These are phyloP conservation scores for Aspergillus floridensis DNA, from an alignment of 2,329 filamentous ascomycete genomes.

Conservation along the genomic window DNA sequence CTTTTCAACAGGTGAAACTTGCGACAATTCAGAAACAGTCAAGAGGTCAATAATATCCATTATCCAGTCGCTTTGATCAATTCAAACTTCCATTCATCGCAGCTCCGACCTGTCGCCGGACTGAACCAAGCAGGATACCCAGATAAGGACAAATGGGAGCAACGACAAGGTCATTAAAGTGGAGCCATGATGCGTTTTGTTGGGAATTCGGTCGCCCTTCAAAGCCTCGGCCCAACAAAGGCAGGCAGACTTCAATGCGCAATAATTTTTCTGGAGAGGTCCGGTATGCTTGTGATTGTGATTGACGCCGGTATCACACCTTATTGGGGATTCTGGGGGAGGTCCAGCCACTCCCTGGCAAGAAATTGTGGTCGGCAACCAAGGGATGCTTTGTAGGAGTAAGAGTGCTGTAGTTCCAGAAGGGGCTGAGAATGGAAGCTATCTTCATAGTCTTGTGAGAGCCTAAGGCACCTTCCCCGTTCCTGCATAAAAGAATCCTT, in stretches of 20 bases:
- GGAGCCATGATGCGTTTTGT: constrained; percentile 19
- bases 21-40: neutral
- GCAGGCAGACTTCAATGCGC: neutral
- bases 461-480: neutral
- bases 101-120: neutral
- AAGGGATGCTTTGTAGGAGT: neutral
- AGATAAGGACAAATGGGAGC: constrained; percentile 1
- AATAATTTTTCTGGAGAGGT: neutral
- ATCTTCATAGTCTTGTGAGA: neutral
- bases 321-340: neutral
- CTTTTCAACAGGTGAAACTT: neutral
- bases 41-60: neutral
- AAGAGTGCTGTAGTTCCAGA: neutral
- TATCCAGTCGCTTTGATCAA: neutral
- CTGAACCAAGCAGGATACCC: neutral
- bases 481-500: neutral
- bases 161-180: constrained; percentile 3
- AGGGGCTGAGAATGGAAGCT: constrained; percentile 1
- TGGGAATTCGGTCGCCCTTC: constrained; percentile 9
- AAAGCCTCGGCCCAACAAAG: constrained; percentile 17
- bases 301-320: neutral
- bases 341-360: no score
- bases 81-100: neutral
- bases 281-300: constrained; percentile 9
- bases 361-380: neutral